Percentiles rank a stretch among this genome's conserved stretches.
Conservation (phyloP, 176 grass and related monocot genomes). For the Triticum monococcum region DNA sequence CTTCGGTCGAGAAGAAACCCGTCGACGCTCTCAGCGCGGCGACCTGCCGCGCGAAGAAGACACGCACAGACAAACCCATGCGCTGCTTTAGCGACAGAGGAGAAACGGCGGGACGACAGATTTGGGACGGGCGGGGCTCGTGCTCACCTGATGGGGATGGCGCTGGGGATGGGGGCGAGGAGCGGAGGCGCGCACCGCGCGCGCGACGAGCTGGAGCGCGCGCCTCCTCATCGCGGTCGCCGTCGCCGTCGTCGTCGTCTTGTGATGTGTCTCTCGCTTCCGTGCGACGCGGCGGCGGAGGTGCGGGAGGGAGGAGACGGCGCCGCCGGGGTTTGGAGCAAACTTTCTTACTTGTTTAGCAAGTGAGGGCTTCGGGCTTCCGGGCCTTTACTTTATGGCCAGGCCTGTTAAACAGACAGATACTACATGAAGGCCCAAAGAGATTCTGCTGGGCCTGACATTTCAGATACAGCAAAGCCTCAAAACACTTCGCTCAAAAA, state of each 20-base stretch:
- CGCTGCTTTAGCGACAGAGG: not conserved
- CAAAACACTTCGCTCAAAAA: too few relatives aligned
- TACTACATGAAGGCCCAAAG: not conserved
- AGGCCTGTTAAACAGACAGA: not conserved
- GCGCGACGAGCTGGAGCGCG: not conserved
- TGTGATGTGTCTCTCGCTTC: not conserved
- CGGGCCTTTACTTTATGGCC: not conserved
- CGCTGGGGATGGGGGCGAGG: not conserved
- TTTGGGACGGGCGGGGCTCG: not conserved
- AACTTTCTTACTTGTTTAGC: not conserved
- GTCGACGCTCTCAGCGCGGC: not conserved
- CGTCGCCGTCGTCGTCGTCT: not conserved
- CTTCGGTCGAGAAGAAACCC: conserved; percentile 31
- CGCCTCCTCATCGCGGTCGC: not conserved
- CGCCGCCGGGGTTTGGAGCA: not conserved
- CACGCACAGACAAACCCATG: not conserved
- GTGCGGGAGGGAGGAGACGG: not conserved
- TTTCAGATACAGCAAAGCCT: too few relatives aligned
- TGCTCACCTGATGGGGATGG: not conserved
- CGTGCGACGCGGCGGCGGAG: not conserved
- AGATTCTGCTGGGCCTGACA: too few relatives aligned
- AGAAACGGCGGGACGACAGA: not conserved
- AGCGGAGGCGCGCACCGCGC: not conserved
- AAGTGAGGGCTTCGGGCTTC: not conserved
- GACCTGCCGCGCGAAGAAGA: not conserved